These are phyloP conservation scores for Geotrichum reessii DNA, from an alignment of 1,139 yeast species.

Conservation along the genomic window DNA sequence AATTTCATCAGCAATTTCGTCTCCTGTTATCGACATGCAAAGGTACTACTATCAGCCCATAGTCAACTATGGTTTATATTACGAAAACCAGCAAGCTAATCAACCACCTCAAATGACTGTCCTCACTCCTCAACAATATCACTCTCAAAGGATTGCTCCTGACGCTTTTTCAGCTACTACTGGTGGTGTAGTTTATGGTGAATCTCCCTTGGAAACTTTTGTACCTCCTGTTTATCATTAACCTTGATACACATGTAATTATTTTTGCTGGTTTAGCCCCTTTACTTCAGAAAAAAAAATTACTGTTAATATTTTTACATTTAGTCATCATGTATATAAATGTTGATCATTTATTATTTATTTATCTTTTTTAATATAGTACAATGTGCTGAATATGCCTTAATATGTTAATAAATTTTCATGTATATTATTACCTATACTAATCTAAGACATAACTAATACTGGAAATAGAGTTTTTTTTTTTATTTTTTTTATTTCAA, in stretches of 20 bases:
- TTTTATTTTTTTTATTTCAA: no score
- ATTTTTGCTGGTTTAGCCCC: not conserved
- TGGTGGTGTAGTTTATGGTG: slow-evolving; percentile 3
- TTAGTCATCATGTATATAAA: not conserved
- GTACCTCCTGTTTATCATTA: slow-evolving; percentile 7
- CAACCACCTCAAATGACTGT: slow-evolving; percentile 3
- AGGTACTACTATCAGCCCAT: slow-evolving; percentile 5
- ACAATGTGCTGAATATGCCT: no score
- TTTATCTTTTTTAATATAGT: not conserved
- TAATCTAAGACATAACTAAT: no score
- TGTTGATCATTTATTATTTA: not conserved
- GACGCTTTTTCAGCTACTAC: not conserved
- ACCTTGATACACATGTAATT: not conserved
- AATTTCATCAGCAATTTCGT: not conserved
- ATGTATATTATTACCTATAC: not conserved
- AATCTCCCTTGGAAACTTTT: slow-evolving; percentile 11
- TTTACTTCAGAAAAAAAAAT: not conserved
- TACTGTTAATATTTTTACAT: not conserved
- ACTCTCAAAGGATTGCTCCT: not conserved
- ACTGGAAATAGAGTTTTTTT: no score
- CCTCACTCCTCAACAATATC: slow-evolving; percentile 10
- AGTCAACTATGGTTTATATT: not conserved
- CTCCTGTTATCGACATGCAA: not conserved
- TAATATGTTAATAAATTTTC: not conserved
- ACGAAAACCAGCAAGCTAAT: slow-evolving; percentile 1